Evolutionary conservation across 768 basidiomycete species (phyloP), one percentile per base, ranked within the genome.

Genomic region (Cytidiella melzeri): DNA sequence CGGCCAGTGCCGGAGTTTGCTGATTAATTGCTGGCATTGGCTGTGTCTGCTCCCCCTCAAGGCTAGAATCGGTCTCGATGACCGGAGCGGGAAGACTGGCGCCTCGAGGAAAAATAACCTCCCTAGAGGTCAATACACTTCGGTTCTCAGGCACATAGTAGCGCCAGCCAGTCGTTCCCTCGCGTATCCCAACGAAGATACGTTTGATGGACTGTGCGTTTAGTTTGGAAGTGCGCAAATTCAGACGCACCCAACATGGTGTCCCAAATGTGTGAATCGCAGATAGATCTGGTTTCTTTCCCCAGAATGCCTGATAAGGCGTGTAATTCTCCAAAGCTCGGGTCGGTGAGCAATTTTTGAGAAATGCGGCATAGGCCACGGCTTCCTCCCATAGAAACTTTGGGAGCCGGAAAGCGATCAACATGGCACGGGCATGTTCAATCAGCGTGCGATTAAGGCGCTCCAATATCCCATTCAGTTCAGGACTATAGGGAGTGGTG

Each of bases 401-500:
- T n/a, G n/a, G n/a, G n/a, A n/a, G n/a, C n/a, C n/a, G n/a, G n/a
- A n/a, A n/a, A n/a, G n/a, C 38, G 24, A 55, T 20, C 10, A 65
- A 53, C 59, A 69, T 64, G 0, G 64, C 62, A 7, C 58, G 55
- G 1, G 55, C 58, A 1, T 48, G 20, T 34, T 65, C 55, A 4
- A 54, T 19, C 0, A 64, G 43, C 1, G 59, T 64, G 26, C 64
- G 50, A 45, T 67, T 66, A 2, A 59, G 46, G 10, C 60, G 54
- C 46, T 70, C n/a, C n/a, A n/a, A n/a, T n/a, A n/a, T n/a, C n/a
- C n/a, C n/a, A n/a, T n/a, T n/a, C n/a, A n/a, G n/a, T n/a, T n/a
- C n/a, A n/a, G n/a, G n/a, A n/a, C n/a, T n/a, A n/a, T n/a, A n/a
- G n/a, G n/a, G n/a, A n/a, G n/a, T n/a, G n/a, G n/a, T n/a, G n/a